Evolutionary conservation across 495 filamentous ascomycete genomes (phyloP).

Genomic region (Penicillium angulare): DNA sequence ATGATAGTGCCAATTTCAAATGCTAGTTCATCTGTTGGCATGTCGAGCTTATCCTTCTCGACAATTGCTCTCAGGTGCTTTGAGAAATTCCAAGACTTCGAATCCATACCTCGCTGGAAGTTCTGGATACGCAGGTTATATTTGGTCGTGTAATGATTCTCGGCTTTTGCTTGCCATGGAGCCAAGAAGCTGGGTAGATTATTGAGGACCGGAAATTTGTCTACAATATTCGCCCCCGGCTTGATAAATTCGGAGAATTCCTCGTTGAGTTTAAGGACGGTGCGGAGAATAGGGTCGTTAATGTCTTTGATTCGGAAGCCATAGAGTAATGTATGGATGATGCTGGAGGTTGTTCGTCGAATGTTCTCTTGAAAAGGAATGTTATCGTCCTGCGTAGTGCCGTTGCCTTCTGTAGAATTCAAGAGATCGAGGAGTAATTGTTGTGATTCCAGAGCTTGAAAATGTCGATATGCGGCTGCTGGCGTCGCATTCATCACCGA

Average conservation of each 20-base stretch:
- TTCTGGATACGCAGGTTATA: background rate
- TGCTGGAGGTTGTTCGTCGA: constrained; percentile 14
- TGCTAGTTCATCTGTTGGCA: constrained; percentile 14
- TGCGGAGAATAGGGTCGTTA: constrained; percentile 11
- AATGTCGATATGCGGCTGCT: constrained; percentile 13
- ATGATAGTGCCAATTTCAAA: constrained; percentile 23
- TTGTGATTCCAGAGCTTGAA: background rate
- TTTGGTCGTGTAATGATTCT: constrained; percentile 16
- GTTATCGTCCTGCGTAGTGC: no score
- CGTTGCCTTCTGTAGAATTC: constrained; percentile 4
- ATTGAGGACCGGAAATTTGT: constrained; percentile 20
- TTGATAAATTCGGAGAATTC: constrained; percentile 15
- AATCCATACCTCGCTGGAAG: background rate
- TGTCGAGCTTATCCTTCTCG: constrained; percentile 5
- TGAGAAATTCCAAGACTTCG: constrained; percentile 6
- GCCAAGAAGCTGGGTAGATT: constrained; percentile 17
- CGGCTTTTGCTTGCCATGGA: constrained; percentile 18
- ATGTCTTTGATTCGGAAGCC: constrained; percentile 15
- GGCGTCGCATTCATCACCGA: constrained; percentile 16
- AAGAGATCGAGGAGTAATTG: constrained; percentile 1
- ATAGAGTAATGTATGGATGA: constrained; percentile 19
- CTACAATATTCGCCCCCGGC: constrained; percentile 9
- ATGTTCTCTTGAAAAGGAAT: constrained; percentile 5
- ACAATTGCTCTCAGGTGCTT: constrained; percentile 6
- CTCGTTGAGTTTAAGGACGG: constrained; percentile 14